Evolutionary conservation across 805 yeast species (phyloP), one percentile per base, ranked within the genome.

Genomic region (Lachancea waltii): DNA sequence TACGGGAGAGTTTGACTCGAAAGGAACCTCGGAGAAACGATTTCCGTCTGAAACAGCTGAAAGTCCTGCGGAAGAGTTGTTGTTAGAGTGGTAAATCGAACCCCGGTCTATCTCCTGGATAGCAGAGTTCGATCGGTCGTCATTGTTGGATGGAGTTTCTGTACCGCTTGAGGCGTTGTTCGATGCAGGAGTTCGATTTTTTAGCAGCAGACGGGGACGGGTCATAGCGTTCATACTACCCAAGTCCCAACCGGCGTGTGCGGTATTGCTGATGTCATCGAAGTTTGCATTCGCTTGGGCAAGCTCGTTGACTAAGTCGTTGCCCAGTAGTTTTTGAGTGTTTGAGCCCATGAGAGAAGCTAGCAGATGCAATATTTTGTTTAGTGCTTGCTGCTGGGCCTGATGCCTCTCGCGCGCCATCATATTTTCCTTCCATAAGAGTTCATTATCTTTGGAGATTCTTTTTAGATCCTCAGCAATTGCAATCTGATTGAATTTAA

Each of bases 361-460:
- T 51, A 92, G 67, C 48, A 92, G 90, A 49, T 92, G 75, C 51
- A 92, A 63, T 35, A 92, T 90, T 46, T 85, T 82, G 47, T 87
- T 95, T 40, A 92, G 68, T 16, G 95, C 85, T 45, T 84, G 90
- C 28, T 90, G 79, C 57, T 92, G 97, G 23, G 79, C 72, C 50
- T 81, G 77, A 59, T 89, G 85, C 46, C 89, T 75, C 57, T 90
- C 97, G 38, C 97, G 70, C 5, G 90, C 81, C 41, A 79, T 64
- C 56, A 72, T 79, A 52, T 86, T 81, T 56, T 92, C 97, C 44
- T 81, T 80, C 98, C 98, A 92, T 31, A 92, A 63, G 51, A 85
- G 61, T 56, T 85, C 90, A 63, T 90, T 92, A 56, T 92, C 97
- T 43, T 80, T 80, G 42, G 87, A 72, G 26, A 92, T 77, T 41